Evolutionary conservation across 176 grass and related monocot species (phyloP), one percentile per base, ranked within the genome.

Genomic region (Lolium rigidum): DNA sequence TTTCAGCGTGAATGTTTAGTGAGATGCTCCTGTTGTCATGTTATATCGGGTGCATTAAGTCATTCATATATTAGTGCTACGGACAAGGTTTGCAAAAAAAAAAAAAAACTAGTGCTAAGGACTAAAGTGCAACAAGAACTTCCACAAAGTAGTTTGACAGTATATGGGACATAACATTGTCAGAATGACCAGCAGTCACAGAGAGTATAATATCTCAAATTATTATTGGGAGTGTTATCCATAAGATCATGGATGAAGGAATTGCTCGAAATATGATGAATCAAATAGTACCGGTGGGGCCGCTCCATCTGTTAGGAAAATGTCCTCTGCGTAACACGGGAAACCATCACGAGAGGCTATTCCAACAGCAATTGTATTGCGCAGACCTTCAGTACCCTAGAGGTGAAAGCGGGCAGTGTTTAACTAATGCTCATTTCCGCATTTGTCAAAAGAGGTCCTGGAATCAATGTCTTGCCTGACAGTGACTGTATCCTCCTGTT

Each of bases 241-340:
- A 83, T 41, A 87, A 46, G 50, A 31, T 39, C 28, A 15, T 70
- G 63, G 20, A 87, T 70, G 38, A 22, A 74, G 38, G 75, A 79
- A 62, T 48, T 51, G 24, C 4, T 72, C 12, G 10, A 5, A 16
- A 43, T 74, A 48, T 62, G 70, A 3, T 74, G 39, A 25, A 83
- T 60, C 24, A 74, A 48, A 61, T 48, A 83, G n/a, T 94, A 94
- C 95, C 31, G 61, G 86, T 41, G 90, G 84, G 41, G 83, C 63
- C 31, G 90, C 86, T 89, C 95, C 95, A 63, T 94, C 92, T 77
- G 88, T 94, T 7, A 97, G 82, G 76, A 94, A 97, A 87, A 97
- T 92, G 74, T 97, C 90, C n/a, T 89, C 88, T 57, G 86, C 39
- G 60, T 89, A 59, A 10, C 78, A 85, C 0, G 88, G 90, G 58